Evolutionary conservation across 352 stramenopile genomes (phyloP), one percentile per base, ranked within the genome.

Genomic region (Phytophthora pistaciae): DNA sequence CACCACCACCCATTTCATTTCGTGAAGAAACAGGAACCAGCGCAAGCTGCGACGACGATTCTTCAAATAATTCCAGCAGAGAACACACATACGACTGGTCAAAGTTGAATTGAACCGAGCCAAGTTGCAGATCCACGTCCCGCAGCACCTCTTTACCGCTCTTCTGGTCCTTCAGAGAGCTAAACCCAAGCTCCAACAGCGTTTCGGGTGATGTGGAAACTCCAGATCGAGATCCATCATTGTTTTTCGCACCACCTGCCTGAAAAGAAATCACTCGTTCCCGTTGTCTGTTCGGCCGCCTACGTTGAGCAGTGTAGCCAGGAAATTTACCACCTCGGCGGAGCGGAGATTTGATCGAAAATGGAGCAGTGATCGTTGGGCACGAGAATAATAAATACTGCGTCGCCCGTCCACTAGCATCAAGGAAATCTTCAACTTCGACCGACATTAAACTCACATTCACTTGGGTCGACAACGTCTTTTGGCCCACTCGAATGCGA

Each of bases 41-140:
- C 8, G 77, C 65, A 48, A 90, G 73, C 54, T 90, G 88, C 1
- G 78, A 82, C 48, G 74, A 79, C 50, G 88, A 88, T 64, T 94
- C 79, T 68, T 93, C 85, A 58, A 94, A 83, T 8, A 96, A 42
- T 55, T 94, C 83, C 3, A 96, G 25, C 59, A 96, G 65, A 55
- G 87, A 93, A 53, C 85, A 92, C 8, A 96, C 74, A 44, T 95
- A 95, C 20, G 87, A 86, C 60, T 97, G 90, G 48, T 97, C 88
- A 68, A 96, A 94, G 48, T 93, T 86, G 20, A 97, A 70, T 54
- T 97, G 90, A 18, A 97, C 74, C 4, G 85, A 87, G 14, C 90
- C 90, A 54, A 95, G 72, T 46, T 84, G 80, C 33, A 95, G 60
- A 70, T 95, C 85, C n/a, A 95, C 25, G 21, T 95, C 78, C 18